Evolutionary conservation across 495 filamentous ascomycete species (phyloP), one percentile per base, ranked within the genome.

Genomic region (Aspergillus diversus): DNA sequence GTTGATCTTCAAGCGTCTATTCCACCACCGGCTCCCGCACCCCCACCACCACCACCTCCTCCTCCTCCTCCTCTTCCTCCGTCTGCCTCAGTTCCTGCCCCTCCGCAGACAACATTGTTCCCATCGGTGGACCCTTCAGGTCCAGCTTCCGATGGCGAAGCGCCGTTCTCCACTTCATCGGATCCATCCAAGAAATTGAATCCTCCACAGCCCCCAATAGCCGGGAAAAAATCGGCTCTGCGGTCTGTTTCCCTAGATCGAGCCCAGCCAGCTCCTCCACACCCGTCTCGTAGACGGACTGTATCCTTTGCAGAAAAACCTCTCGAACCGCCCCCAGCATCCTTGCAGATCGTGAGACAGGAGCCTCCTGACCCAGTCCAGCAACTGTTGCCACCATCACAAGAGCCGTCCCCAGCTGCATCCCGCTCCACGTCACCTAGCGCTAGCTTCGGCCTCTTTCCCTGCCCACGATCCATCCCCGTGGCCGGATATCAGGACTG

Each of bases 401-500:
- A 55, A 34, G 66, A 61, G 27, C 50, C 55, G 17, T 63, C 67
- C 7, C 55, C 57, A 21, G 58, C 42, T n/a, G 32, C 59, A 5
- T 54, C 54, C 35, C 63, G 65, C 7, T 61, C 60, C 7, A 52
- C 63, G 7, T 65, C 70, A 5, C 52, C 69, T 5, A 71, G 59
- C 33, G 59, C 68, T 32, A 67, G 71, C 9, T 60, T 76, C 35
- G 73, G 68, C 33, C 69, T 89, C 16, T 79, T 81, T 46, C 67
- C 81, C 3, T 91, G 89, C 58, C 82, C 86, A 2, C 74, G 89
- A 54, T 73, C 80, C 4, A 64, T 75, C 5, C 77, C 77, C 6
- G 76, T 80, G 8, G 67, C 76, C 5, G 83, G 82, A 2, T 78
- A 82, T 52, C 77, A 85, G 60, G 87, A 90, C 64, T 91, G 89